Percentiles rank a stretch among this genome's conserved stretches.
phyloP scores from a whole-genome alignment of 2,329 filamentous ascomycete genomes.

The Metarhizium guizhouense region DNA sequence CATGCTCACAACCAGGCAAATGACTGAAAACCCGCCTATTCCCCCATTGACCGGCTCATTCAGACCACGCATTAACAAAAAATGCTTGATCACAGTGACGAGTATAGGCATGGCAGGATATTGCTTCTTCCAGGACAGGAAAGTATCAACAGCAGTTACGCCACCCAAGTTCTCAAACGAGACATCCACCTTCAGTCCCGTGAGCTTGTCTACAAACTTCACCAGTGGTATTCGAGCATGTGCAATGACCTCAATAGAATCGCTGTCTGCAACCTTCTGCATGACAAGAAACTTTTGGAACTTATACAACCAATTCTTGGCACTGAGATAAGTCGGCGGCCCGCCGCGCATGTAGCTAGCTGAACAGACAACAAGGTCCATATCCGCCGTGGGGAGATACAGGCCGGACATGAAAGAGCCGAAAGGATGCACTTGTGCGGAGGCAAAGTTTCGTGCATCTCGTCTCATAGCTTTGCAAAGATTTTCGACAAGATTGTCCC shows the following conservation, averaged over 20 bases:
- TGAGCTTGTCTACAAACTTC: slow-evolving; percentile 76
- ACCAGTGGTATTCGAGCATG: slow-evolving; percentile 81
- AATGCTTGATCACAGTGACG: slow-evolving; percentile 86
- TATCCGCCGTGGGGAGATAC: slow-evolving; percentile 67
- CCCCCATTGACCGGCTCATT: slow-evolving; percentile 91
- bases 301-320: slow-evolving; percentile 48
- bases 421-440: slow-evolving; percentile 63
- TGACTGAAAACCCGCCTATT: slow-evolving; percentile 88
- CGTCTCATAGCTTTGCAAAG: slow-evolving; percentile 51
- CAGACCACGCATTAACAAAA: slow-evolving; percentile 76
- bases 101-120: slow-evolving; percentile 82
- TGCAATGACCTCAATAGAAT: slow-evolving; percentile 58
- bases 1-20: slow-evolving; percentile 85
- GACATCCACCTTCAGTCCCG: slow-evolving; percentile 78
- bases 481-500: slow-evolving; percentile 61
- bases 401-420: slow-evolving; percentile 89
- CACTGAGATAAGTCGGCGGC: slow-evolving; percentile 35
- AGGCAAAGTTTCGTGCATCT: slow-evolving; percentile 39
- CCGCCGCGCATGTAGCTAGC: slow-evolving; percentile 46
- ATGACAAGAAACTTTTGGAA: slow-evolving; percentile 52
- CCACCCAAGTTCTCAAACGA: slow-evolving; percentile 91
- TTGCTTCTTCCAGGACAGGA: slow-evolving; percentile 65
- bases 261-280: slow-evolving; percentile 45
- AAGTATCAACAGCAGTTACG: slow-evolving; percentile 70
- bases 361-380: slow-evolving; percentile 80